Conservation (phyloP, 2,329 filamentous ascomycete species). For the Xylaria sp. region DNA sequence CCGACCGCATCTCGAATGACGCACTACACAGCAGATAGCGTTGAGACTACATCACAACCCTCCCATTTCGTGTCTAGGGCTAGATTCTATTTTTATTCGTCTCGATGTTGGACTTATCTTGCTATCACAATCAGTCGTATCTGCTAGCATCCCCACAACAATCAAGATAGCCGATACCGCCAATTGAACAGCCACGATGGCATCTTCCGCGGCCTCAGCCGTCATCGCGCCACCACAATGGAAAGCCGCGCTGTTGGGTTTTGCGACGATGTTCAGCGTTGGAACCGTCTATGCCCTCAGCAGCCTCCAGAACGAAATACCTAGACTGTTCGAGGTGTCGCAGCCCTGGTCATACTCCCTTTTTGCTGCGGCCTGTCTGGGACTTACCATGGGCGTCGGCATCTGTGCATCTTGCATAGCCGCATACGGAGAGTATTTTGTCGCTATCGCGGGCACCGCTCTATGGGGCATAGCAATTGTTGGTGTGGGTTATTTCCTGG, state of each 20-base stretch:
- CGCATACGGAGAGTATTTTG: neutral
- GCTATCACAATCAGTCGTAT: neutral
- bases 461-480: neutral
- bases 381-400: neutral
- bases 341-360: neutral
- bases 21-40: no score
- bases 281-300: neutral
- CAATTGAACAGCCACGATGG: neutral
- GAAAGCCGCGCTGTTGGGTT: neutral
- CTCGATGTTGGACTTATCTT: no score
- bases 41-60: no score
- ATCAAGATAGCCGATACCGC: neutral
- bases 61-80: neutral
- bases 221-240: neutral
- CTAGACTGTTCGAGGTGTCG: neutral
- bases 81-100: no score
- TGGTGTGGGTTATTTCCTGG: neutral
- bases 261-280: neutral
- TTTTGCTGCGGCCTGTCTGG: neutral
- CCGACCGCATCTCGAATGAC: no score
- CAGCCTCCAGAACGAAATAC: neutral
- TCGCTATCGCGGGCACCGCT: neutral
- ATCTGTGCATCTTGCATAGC: neutral
- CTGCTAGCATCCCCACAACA: neutral
- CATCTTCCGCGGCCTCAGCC: neutral